Conservation (phyloP, 208 protist genomes). For the Strigomonas culicis region DNA sequence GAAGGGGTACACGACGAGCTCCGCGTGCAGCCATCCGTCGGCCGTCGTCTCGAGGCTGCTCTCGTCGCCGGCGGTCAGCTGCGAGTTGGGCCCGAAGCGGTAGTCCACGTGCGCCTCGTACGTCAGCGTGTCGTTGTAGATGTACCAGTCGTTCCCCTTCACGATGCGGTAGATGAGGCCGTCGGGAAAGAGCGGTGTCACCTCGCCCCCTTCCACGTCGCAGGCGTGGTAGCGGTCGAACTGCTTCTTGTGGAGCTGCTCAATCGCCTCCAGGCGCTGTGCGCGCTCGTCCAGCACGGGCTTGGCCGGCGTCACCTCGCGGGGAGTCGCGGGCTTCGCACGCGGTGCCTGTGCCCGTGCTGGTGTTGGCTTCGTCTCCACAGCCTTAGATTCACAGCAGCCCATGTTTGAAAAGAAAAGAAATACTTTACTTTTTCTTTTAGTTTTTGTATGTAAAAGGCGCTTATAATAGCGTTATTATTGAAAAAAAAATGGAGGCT, state of each 20-base stretch:
- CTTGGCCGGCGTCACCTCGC: not conserved
- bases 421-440: conserved; percentile 1
- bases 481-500: not conserved
- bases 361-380: conserved; percentile 15
- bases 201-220: conserved; percentile 31
- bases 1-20: conserved; percentile 47
- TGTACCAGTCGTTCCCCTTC: conserved; percentile 34
- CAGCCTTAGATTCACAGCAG: conserved; percentile 46
- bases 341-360: conserved; percentile 1
- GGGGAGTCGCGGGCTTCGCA: not conserved
- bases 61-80: conserved; percentile 18
- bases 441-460: too few species aligned
- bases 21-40: conserved; percentile 28
- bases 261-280: conserved; percentile 5
- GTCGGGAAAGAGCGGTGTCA: conserved; percentile 36
- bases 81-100: conserved; percentile 44
- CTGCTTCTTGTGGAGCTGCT: conserved; percentile 5
- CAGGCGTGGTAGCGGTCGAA: conserved; percentile 18
- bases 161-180: conserved; percentile 56
- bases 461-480: too few species aligned
- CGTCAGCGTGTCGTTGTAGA: conserved; percentile 75
- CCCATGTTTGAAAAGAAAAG: conserved; percentile 26
- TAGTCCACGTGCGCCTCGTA: conserved; percentile 66
- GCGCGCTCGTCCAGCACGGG: not conserved
- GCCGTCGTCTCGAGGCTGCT: conserved; percentile 20